phyloP scores from a whole-genome alignment of 495 filamentous ascomycete genomes.

The Mycothermus thermophilus region DNA sequence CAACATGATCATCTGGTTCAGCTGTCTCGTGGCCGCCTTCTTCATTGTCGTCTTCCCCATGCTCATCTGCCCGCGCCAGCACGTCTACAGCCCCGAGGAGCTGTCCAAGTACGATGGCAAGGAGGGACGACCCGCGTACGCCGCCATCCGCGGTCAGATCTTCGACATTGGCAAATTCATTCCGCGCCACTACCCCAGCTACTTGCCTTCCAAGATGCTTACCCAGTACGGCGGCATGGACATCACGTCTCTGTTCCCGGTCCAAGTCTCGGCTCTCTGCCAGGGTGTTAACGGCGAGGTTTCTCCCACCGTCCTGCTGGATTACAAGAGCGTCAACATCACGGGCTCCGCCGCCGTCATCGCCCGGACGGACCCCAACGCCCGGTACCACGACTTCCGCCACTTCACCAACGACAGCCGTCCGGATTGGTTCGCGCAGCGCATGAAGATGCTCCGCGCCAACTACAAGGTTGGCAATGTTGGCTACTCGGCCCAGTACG shows the following conservation, averaged over 20 bases:
- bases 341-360: conserved; percentile 49
- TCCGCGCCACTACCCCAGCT: conserved; percentile 62
- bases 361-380: conserved; percentile 54
- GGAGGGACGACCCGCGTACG: conserved; percentile 43
- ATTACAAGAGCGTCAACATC: conserved; percentile 67
- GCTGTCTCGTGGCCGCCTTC: conserved; percentile 66
- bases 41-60: conserved; percentile 78
- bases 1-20: conserved; percentile 93
- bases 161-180: conserved; percentile 68
- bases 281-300: conserved; percentile 48
- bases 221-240: conserved; percentile 75
- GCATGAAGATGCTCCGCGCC: conserved; percentile 58
- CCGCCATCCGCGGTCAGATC: conserved; percentile 78
- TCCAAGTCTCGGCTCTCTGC: conserved; percentile 90
- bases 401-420: conserved; percentile 66
- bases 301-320: conserved; percentile 60
- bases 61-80: conserved; percentile 80
- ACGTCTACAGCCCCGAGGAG: conserved; percentile 72
- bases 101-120: conserved; percentile 63
- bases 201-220: conserved; percentile 49
- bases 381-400: conserved; percentile 87
- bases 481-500: conserved; percentile 68
- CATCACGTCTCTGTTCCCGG: conserved; percentile 76
- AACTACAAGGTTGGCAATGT: conserved; percentile 81
- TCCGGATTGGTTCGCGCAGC: conserved; percentile 81